Evolutionary conservation across 805 yeast genomes (phyloP), one percentile per base, ranked within the genome.

Genomic region (Barnettozyma salicaria): DNA sequence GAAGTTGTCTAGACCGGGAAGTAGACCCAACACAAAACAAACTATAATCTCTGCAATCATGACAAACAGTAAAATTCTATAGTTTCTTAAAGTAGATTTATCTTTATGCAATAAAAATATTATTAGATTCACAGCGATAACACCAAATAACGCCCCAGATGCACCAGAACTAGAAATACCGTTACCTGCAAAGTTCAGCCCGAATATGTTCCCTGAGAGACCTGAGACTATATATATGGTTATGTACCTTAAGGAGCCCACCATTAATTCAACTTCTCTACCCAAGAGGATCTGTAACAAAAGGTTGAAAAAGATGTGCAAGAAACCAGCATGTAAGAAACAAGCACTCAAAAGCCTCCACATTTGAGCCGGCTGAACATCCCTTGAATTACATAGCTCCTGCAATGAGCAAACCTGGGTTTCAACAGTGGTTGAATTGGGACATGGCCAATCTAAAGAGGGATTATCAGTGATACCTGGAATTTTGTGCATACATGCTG

Each of bases 1-100:
- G 50, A 81, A 81, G 53, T 81, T 81, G 55, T 81, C 89, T 37
- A 81, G 53, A 0, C 89, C 89, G 0, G 89, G 89, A 12, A 81
- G 58, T 14, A 81, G 60, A 0, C 89, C 89, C 14, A 81, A 58
- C 6, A 71, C 80, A 31, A 81, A 65, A 26, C 78, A 67, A 5
- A 79, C 63, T 10, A 79, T 49, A 25, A 81, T 67, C 52, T 81
- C 87, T 8, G 61, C 58, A n/a, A 78, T 42, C 59, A 76, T 68
- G 11, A 70, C 62, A 17, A 55, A 32, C 10, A 81, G 58, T 23
- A 70, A 63, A 6, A 68, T 50, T 24, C 60, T 62, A 43, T 75
- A 83, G 30, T 63, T 64, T 19, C 65, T 64, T 37, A 61, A 60
- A 43, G 70, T 65, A 44, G 70, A 60, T 52, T 65, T 64, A 37